Evolutionary conservation across 1,139 yeast species (phyloP).

Genomic region (Yamadazyma mexicana): DNA sequence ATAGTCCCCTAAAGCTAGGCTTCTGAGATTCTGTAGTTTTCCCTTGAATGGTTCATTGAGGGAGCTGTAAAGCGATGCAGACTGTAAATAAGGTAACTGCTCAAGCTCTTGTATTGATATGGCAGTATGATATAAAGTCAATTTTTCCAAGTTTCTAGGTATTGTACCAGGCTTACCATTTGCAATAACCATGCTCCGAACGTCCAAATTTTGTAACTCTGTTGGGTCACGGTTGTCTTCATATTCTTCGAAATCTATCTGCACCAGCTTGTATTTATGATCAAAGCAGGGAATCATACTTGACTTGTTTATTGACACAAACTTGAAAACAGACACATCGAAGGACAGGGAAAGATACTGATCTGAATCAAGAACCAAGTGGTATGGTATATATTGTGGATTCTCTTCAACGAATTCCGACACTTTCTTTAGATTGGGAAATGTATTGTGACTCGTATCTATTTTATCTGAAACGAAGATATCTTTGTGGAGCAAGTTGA

Average conservation of each 20-base stretch:
- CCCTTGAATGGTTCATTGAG: constrained; percentile 7
- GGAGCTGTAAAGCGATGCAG: constrained; percentile 5
- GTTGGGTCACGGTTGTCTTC: background rate
- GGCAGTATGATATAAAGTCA: constrained; percentile 6
- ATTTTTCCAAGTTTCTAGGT: constrained; percentile 2
- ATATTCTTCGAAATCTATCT: background rate
- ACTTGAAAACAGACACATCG: constrained; percentile 8
- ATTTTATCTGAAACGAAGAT: constrained; percentile 1
- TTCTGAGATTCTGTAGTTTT: constrained; percentile 9
- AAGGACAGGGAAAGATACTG: background rate
- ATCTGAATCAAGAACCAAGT: constrained; percentile 7
- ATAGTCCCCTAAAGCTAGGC: constrained; percentile 8
- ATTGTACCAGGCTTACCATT: constrained; percentile 2
- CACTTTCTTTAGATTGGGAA: constrained; percentile 1
- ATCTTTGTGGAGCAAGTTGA: constrained; percentile 5
- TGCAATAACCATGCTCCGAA: constrained; percentile 5
- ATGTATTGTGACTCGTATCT: constrained; percentile 1
- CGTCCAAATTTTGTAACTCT: background rate
- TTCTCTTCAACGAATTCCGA: constrained; percentile 3
- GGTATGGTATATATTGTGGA: constrained; percentile 6
- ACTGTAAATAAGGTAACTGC: constrained; percentile 5
- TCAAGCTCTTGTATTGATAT: constrained; percentile 4
- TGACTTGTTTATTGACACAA: constrained; percentile 4
- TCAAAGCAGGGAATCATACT: background rate
- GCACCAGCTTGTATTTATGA: background rate